These are phyloP conservation scores for Lathyrus tuberosus DNA, from an alignment of 306 rosid genomes.

Conservation along the genomic window DNA sequence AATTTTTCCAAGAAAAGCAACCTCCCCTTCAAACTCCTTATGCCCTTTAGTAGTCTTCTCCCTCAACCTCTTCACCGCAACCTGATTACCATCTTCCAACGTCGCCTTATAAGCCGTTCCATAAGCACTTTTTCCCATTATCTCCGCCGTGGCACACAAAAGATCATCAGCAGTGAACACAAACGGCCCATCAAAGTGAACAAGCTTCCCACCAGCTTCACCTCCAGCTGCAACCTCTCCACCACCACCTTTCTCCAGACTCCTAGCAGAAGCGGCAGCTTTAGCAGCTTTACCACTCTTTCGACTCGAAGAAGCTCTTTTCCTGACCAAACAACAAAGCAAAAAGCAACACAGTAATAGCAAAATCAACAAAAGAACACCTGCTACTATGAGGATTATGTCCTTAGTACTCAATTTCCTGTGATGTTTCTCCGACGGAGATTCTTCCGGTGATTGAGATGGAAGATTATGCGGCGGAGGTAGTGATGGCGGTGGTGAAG, in stretches of 20 bases:
- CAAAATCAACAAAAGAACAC: constrained; percentile 65
- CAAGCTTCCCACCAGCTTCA: constrained; percentile 71
- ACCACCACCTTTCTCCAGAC: constrained; percentile 56
- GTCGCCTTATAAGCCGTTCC: constrained; percentile 94
- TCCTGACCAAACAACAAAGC: constrained; percentile 70
- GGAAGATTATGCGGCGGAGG: constrained; percentile 56
- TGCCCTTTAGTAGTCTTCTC: constrained; percentile 84
- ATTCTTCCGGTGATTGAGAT: constrained; percentile 50
- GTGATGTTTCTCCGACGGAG: constrained; percentile 45
- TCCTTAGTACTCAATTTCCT: constrained; percentile 71
- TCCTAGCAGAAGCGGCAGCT: constrained; percentile 47
- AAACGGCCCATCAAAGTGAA: constrained; percentile 91
- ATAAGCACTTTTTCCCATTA: constrained; percentile 86
- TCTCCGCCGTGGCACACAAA: constrained; percentile 89
- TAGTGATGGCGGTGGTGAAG: constrained; percentile 53
- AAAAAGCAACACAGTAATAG: constrained; percentile 74
- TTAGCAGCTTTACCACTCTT: constrained; percentile 48
- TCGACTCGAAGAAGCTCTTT: constrained; percentile 59
- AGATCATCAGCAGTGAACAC: constrained; percentile 90
- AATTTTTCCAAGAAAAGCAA: constrained; percentile 76
- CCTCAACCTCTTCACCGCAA: constrained; percentile 89
- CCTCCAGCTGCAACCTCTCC: constrained; percentile 68
- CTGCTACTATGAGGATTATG: constrained; percentile 82
- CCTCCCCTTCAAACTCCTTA: constrained; percentile 83
- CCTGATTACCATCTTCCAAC: constrained; percentile 80